Evolutionary conservation across 192 early-diverging fungal genomes (phyloP).

Genomic region (Funneliformis mosseae): DNA sequence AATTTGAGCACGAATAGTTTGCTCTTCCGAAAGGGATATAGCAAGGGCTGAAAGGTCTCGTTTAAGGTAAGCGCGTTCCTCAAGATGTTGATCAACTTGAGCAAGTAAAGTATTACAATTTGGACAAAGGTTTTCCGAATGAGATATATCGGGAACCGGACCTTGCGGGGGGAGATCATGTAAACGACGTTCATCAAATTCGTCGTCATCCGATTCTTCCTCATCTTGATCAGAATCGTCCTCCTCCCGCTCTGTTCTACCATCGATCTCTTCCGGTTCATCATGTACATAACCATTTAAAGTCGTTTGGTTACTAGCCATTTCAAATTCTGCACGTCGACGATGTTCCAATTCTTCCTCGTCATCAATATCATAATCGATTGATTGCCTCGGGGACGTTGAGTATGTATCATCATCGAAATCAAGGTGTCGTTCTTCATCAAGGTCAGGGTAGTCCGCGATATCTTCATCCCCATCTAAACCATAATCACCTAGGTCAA

Average conservation of each 20-base stretch:
- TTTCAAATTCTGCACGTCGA: background rate
- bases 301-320: background rate
- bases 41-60: slow-evolving; percentile 47
- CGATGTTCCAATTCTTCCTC: background rate
- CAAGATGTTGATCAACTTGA: slow-evolving; percentile 54
- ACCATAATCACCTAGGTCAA: slow-evolving; percentile 19
- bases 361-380: slow-evolving; percentile 5
- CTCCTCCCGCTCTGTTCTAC: background rate
- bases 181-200: background rate
- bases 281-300: background rate
- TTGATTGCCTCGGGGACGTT: background rate
- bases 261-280: slow-evolving; percentile 12
- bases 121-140: slow-evolving; percentile 36
- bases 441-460: slow-evolving; percentile 2
- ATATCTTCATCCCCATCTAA: slow-evolving; percentile 31
- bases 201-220: slow-evolving; percentile 24
- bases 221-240: background rate
- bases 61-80: slow-evolving; percentile 52
- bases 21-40: slow-evolving; percentile 44
- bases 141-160: slow-evolving; percentile 7
- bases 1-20: slow-evolving; percentile 38
- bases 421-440: slow-evolving; percentile 28
- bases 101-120: slow-evolving; percentile 48
- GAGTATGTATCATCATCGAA: background rate
- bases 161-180: slow-evolving; percentile 15